These are phyloP conservation scores for Castanea crenata DNA, from an alignment of 306 rosid genomes.

Conservation along the genomic window DNA sequence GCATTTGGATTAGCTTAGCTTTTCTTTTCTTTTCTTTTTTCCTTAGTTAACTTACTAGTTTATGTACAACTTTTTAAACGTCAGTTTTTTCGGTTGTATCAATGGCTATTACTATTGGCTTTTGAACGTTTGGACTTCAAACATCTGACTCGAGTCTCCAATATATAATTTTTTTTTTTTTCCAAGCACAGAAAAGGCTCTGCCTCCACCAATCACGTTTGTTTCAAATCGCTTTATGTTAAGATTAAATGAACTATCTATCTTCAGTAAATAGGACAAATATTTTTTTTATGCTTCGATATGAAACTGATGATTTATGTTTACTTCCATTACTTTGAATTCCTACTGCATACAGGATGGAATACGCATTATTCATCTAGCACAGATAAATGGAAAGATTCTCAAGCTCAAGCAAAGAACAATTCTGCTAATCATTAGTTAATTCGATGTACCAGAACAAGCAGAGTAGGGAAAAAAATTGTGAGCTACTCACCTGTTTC, in stretches of 20 bases:
- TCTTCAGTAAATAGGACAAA: neutral
- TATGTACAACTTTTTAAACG: neutral
- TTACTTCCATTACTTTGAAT: neutral
- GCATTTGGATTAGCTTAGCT: too few relatives aligned
- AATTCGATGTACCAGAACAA: neutral
- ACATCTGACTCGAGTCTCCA: neutral
- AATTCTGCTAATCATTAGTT: neutral
- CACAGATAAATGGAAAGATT: neutral
- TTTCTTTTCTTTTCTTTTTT: too few relatives aligned
- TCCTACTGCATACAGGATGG: neutral
- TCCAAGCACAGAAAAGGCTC: neutral
- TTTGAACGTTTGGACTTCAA: neutral
- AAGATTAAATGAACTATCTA: neutral
- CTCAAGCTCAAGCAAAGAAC: neutral
- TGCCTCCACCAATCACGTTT: neutral
- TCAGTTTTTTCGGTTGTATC: neutral
- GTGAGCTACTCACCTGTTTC: slow-evolving; percentile 32
- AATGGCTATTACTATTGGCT: neutral
- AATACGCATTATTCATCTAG: neutral
- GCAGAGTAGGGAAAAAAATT: neutral
- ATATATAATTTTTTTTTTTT: neutral
- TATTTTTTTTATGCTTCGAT: neutral
- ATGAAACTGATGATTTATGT: neutral
- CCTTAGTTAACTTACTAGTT: too few relatives aligned
- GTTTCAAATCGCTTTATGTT: neutral